phyloP scores from a whole-genome alignment of 495 filamentous ascomycete species.

The Hapsidospora chrysogenum region DNA sequence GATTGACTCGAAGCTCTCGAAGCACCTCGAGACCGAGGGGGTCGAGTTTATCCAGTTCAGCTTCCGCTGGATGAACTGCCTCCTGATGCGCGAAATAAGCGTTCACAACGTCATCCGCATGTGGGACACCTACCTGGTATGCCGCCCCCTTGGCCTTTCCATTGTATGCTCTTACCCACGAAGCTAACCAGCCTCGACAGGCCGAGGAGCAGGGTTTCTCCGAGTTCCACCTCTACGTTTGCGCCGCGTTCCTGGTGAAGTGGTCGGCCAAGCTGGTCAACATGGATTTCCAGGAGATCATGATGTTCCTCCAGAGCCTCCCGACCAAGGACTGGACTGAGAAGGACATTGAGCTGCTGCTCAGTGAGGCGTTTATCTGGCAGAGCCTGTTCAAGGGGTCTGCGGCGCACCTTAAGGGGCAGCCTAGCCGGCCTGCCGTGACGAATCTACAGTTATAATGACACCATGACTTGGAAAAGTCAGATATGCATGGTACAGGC shows the following conservation, averaged over 20 bases:
- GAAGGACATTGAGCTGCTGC: conserved; percentile 88
- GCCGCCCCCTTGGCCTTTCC: conserved; percentile 12
- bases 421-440: conserved; percentile 17
- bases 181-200: conserved; percentile 22
- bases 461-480: too few species aligned
- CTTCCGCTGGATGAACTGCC: conserved; percentile 98
- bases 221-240: conserved; percentile 94
- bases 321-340: conserved; percentile 94
- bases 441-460: conserved; percentile 25
- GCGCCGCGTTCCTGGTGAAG: conserved; percentile 95
- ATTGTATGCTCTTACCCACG: neutral
- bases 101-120: conserved; percentile 92
- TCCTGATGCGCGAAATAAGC: conserved; percentile 93
- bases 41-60: conserved; percentile 99
- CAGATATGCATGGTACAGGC: too few species aligned
- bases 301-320: conserved; percentile 97
- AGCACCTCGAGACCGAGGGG: conserved; percentile 73
- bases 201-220: conserved; percentile 98
- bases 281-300: conserved; percentile 96
- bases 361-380: conserved; percentile 95
- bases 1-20: conserved; percentile 72
- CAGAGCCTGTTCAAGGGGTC: conserved; percentile 82
- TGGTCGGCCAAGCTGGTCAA: conserved; percentile 90
- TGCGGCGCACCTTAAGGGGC: conserved; percentile 57
- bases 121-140: conserved; percentile 98